Evolutionary conservation across 768 basidiomycete genomes (phyloP), one percentile per base, ranked within the genome.

Genomic region (Xerocomellus dryophilus): DNA sequence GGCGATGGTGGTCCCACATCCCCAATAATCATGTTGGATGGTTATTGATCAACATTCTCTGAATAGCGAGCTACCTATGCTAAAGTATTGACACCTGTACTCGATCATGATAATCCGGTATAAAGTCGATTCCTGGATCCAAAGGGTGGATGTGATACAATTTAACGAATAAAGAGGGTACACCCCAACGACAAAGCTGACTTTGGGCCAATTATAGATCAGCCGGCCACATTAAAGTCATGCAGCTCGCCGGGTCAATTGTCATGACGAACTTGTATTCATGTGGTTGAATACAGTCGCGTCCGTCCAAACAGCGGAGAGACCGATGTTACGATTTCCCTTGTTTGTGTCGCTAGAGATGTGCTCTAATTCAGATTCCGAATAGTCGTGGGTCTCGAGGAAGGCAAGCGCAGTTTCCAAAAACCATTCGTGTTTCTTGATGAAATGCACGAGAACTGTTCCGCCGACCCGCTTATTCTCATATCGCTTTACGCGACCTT

Each of bases 371-470:
- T 70, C 69, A 25, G 58, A 60, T 51, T 87, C 84, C 10, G 83
- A 85, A 53, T 81, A 73, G 54, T 92, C 86, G 29, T 85, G 82
- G n/a, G 85, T 82, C 49, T 89, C 91, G 27, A 98, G 76, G 23
- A 99, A 75, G 17, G 93, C 93, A 11, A 93, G 73, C 11, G 93
- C 91, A 6, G 95, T 91, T 74, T 99, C 96, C 61, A 94, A 71
- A 73, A 90, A 98, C 96, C 96, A 99, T 74, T 90, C 88, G 59
- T 91, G 85, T 69, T 92, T 88, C 84, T 98, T 99, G 78, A 99
- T 88, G 68, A 92, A 98, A 73, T 99, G 96, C 47, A 99, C 93
- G 20, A 93, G 90, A 43, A 95, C 81, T 3, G 96, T 99, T 6
- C 96, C 97, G 4, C 96, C 96, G 9, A 93, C 82, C 20, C 88